phyloP scores from a whole-genome alignment of 23 red algal genomes.

The Gracilaria gracilis region DNA sequence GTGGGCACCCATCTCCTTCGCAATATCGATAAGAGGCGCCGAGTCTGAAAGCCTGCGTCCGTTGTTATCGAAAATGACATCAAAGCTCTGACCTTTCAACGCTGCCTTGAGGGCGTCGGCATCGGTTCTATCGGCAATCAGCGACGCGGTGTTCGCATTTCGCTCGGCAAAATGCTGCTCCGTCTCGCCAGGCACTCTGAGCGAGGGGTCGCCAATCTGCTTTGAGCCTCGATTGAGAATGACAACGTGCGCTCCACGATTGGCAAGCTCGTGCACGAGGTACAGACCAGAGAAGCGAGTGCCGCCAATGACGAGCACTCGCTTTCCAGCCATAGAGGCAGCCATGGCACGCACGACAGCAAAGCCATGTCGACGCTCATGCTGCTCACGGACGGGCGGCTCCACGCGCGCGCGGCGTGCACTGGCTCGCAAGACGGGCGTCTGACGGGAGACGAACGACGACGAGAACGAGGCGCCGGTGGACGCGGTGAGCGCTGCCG shows the following conservation, averaged over 20 bases:
- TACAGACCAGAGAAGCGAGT: constrained; percentile 98
- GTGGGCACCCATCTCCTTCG: constrained; percentile 62
- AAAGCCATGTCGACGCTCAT: neutral
- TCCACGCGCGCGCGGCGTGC: neutral
- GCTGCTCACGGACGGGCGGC: neutral
- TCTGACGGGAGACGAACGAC: neutral
- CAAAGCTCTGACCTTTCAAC: constrained; percentile 65
- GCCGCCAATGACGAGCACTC: constrained; percentile 90
- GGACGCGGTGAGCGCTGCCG: neutral
- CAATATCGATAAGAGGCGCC: constrained; percentile 76
- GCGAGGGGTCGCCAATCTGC: constrained; percentile 56
- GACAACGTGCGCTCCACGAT: constrained; percentile 80
- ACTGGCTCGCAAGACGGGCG: neutral
- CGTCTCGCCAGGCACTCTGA: constrained; percentile 84
- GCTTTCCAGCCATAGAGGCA: constrained; percentile 47
- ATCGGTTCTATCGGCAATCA: constrained; percentile 91
- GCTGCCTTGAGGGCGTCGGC: constrained; percentile 44
- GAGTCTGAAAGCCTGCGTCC: constrained; percentile 86
- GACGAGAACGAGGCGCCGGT: neutral
- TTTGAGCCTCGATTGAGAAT: constrained; percentile 90
- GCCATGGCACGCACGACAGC: constrained; percentile 2
- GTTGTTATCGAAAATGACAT: constrained; percentile 95
- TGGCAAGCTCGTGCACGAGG: constrained; percentile 85
- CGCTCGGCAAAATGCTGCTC: constrained; percentile 81
- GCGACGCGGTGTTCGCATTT: constrained; percentile 45